Conservation (phyloP, 768 basidiomycete genomes). For the Pilatotrama ljubarskyi region DNA sequence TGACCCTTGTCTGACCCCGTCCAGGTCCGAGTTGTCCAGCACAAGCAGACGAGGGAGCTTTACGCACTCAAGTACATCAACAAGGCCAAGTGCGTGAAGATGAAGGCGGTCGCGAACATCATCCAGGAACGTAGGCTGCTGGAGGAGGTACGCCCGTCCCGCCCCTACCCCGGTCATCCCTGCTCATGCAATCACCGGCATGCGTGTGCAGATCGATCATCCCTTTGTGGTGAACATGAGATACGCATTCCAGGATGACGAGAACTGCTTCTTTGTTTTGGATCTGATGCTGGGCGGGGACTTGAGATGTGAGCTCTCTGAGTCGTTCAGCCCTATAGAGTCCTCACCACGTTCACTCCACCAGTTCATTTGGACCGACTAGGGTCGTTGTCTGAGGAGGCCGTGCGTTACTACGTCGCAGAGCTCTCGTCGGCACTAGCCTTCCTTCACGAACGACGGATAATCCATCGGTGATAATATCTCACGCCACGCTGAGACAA, state of each 20-base stretch:
- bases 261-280: constrained; percentile 97
- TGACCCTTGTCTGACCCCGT: constrained; percentile 1
- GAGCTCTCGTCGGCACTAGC: constrained; percentile 86
- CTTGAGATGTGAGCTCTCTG: constrained; percentile 71
- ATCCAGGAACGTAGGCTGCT: constrained; percentile 93
- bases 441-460: constrained; percentile 89
- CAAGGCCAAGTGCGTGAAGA: constrained; percentile 96
- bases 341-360: constrained; percentile 14
- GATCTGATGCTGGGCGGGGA: constrained; percentile 98
- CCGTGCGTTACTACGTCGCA: constrained; percentile 86
- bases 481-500: constrained; percentile 24
- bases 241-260: constrained; percentile 97
- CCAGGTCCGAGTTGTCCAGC: constrained; percentile 98
- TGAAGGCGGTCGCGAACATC: constrained; percentile 97
- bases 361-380: constrained; percentile 87
- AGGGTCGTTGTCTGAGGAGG: constrained; percentile 71
- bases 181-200: constrained; percentile 2
- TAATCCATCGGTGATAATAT: constrained; percentile 89
- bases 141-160: constrained; percentile 71
- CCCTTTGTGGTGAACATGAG: constrained; percentile 93
- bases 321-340: background rate
- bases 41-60: constrained; percentile 95
- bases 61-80: constrained; percentile 99
- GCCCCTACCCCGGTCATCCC: constrained; percentile 3
- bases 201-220: constrained; percentile 75